These are phyloP conservation scores for Leishmania gerbilli DNA, from an alignment of 208 protist species.

Conservation along the genomic window DNA sequence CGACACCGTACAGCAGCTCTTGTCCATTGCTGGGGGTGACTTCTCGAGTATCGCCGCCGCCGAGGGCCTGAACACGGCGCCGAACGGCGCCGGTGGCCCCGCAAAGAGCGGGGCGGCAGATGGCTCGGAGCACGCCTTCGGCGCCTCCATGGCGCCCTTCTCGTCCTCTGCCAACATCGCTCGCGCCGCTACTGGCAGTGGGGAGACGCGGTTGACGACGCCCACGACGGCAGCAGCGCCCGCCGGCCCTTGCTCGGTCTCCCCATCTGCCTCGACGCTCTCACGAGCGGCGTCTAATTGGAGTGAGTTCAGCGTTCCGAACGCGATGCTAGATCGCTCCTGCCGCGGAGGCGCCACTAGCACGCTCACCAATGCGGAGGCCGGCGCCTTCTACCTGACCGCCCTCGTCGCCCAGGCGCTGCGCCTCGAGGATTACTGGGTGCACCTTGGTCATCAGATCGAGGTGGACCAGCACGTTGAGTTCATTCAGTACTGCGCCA, in stretches of 20 bases:
- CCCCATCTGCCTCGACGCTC: neutral
- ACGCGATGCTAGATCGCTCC: neutral
- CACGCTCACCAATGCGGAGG: constrained; percentile 18
- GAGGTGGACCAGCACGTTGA: constrained; percentile 68
- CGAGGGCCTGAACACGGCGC: neutral
- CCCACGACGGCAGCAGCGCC: neutral
- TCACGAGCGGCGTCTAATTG: neutral
- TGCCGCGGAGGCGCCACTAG: neutral
- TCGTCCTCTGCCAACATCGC: neutral
- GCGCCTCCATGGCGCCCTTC: neutral
- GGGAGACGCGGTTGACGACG: constrained; percentile 5
- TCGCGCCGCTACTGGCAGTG: neutral
- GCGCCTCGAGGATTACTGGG: constrained; percentile 59
- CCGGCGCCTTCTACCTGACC: constrained; percentile 31
- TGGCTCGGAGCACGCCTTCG: neutral
- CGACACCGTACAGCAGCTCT: constrained; percentile 18
- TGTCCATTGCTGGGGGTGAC: constrained; percentile 20
- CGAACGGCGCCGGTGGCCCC: neutral
- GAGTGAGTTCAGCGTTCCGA: neutral
- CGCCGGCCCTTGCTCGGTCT: neutral
- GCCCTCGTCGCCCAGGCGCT: constrained; percentile 50
- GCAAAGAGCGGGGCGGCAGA: neutral
- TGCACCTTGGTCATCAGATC: constrained; percentile 67
- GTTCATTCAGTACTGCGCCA: constrained; percentile 69
- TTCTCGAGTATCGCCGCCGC: constrained; percentile 9